Conservation (phyloP, 139 green algal species). For the Chlorella sp. region DNA sequence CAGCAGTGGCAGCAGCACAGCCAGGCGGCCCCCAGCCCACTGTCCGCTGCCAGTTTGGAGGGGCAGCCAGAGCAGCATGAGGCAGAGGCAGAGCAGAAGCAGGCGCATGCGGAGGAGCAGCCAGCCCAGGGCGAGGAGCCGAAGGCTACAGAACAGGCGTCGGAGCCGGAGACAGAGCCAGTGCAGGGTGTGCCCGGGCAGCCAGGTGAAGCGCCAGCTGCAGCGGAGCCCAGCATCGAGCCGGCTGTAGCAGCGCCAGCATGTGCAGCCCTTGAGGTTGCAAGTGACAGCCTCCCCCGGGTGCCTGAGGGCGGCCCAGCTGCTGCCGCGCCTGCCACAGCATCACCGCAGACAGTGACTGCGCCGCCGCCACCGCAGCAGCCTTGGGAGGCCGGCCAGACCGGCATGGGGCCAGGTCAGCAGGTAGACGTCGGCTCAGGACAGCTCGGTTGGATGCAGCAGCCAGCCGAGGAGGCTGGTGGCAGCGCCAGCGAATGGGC, state of each 20-base stretch:
- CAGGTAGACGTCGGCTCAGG: no score
- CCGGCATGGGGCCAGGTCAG: no score
- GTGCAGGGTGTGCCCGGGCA: background rate
- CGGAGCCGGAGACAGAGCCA: background rate
- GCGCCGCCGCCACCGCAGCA: background rate
- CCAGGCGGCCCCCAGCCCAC: background rate
- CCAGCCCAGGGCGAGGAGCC: background rate
- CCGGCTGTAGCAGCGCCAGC: background rate
- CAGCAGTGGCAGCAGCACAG: conserved; percentile 38
- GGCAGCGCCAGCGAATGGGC: background rate
- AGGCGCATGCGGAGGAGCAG: background rate
- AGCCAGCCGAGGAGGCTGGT: background rate
- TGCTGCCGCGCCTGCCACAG: no score
- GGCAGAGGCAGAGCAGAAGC: background rate
- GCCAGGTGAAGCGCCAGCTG: no score
- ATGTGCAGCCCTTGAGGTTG: background rate
- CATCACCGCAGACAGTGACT: no score
- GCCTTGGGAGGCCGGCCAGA: background rate
- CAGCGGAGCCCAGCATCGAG: background rate
- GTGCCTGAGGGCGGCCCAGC: no score
- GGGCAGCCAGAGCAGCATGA: background rate
- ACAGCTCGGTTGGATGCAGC: background rate
- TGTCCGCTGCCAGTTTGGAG: background rate
- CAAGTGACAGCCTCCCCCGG: background rate
- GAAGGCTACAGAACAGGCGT: background rate